phyloP scores from a whole-genome alignment of 2,329 filamentous ascomycete genomes.

The Parasarocladium wereldwijsianum region DNA sequence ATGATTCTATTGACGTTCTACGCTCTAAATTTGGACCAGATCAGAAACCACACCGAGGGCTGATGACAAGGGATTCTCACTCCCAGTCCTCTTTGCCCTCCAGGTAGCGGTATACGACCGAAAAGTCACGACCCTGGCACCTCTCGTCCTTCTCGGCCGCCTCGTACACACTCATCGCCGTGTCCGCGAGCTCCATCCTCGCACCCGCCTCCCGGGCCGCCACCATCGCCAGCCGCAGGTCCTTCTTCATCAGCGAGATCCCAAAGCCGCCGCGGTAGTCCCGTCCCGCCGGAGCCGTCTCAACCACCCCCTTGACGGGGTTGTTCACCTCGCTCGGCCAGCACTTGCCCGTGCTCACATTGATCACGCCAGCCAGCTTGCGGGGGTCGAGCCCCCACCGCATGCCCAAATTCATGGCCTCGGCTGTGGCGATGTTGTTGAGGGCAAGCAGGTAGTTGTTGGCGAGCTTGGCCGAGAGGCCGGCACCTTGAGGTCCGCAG shows the following conservation, averaged over 20 bases:
- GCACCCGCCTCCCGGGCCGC: conserved; percentile 56
- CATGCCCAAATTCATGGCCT: conserved; percentile 52
- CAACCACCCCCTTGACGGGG: conserved; percentile 73
- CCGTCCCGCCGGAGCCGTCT: conserved; percentile 56
- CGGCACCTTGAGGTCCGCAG: conserved; percentile 71
- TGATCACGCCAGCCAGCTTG: conserved; percentile 73
- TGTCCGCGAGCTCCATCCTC: conserved; percentile 46
- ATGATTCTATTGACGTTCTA: not conserved
- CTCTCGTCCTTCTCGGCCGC: conserved; percentile 43
- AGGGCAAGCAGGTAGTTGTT: conserved; percentile 96
- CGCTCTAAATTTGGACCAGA: too few species aligned
- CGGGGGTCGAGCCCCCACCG: conserved; percentile 43
- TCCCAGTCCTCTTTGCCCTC: conserved; percentile 30
- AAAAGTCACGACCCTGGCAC: conserved; percentile 63
- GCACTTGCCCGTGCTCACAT: conserved; percentile 83
- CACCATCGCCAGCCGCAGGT: conserved; percentile 56
- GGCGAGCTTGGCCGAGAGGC: conserved; percentile 81
- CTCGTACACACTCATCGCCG: conserved; percentile 53
- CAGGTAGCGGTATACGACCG: conserved; percentile 63
- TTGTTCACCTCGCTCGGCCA: conserved; percentile 97
- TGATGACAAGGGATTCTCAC: too few species aligned
- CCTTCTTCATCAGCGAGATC: conserved; percentile 67
- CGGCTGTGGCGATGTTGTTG: conserved; percentile 65
- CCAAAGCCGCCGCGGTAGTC: conserved; percentile 71
- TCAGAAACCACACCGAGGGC: too few species aligned